Percentiles rank a stretch among this genome's conserved stretches.
Evolutionary conservation across 2,329 filamentous ascomycete species (phyloP).

Genomic region (Cladosporium sphaerospermum): DNA sequence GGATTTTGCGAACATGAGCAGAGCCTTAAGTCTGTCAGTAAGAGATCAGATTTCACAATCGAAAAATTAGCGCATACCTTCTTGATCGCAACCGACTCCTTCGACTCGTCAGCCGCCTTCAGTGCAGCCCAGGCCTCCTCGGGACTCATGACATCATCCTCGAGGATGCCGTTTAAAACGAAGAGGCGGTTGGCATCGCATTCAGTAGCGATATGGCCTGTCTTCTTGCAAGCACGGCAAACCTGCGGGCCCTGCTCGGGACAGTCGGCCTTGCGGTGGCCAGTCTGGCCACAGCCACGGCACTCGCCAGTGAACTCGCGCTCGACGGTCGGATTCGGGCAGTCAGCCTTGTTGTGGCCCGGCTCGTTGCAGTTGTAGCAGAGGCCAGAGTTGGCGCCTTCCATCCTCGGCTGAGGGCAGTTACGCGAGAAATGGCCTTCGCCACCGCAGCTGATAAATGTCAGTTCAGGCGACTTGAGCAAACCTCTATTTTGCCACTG

Average conservation of each 20-base stretch:
- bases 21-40: slow-evolving; percentile 18
- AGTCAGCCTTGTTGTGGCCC: slow-evolving; percentile 59
- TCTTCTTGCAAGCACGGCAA: slow-evolving; percentile 57
- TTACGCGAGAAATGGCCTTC: slow-evolving; percentile 44
- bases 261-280: slow-evolving; percentile 57
- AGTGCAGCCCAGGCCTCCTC: slow-evolving; percentile 57
- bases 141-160: slow-evolving; percentile 23
- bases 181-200: slow-evolving; percentile 58
- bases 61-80: slow-evolving; percentile 33
- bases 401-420: slow-evolving; percentile 38
- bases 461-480: slow-evolving; percentile 20
- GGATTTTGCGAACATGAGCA: slow-evolving; percentile 54
- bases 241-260: slow-evolving; percentile 50
- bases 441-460: slow-evolving; percentile 33
- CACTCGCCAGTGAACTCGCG: slow-evolving; percentile 53
- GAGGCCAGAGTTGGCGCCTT: slow-evolving; percentile 33
- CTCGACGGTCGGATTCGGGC: slow-evolving; percentile 50
- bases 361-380: slow-evolving; percentile 57
- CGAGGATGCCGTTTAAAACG: slow-evolving; percentile 44
- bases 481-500: no score
- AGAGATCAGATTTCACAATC: neutral
- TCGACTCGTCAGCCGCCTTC: slow-evolving; percentile 44
- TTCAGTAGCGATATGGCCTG: slow-evolving; percentile 33
- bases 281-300: slow-evolving; percentile 49
- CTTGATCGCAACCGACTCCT: slow-evolving; percentile 59